Base-by-base conservation (phyloP, 257 asterid genomes). In the Mentha longifolia region DNA sequence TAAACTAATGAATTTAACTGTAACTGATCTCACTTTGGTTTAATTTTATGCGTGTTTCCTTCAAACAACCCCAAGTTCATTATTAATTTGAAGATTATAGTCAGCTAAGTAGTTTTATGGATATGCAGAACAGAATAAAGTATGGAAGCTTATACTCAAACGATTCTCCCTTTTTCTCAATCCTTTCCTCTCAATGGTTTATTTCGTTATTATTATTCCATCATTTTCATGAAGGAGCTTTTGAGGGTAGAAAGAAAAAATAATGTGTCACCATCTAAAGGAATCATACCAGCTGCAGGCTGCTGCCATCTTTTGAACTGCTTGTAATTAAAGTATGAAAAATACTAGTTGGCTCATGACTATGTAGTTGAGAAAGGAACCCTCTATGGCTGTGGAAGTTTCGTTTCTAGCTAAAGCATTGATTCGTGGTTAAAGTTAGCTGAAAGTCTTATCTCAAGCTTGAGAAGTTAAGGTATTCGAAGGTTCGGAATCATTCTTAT, bases 301-400 rank as follows among this genome's bases (percentile, higher is more conserved):
- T 46, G 52, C 60, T 69, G 56, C 61, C 61, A 59, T 71, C 63
- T 59, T 52, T 58, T 67, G 66, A 49, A 72, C 60, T 60, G 35
- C 31, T 45, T 65, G 47, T 51, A 14, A 20, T 42, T 77, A 33
- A 63, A 68, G 46, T 28, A 12, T 17, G 16, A n/a, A 49, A 39
- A 6, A 65, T 47, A 73, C 31, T 63, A 35, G 62, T 56, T 74
- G 11, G 64, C 43, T 71, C 25, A 60, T 65, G 35, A 9, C 56
- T 62, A 22, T 14, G 39, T 59, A 46, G 73, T 33, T 42, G 51
- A 46, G 47, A 33, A 20, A 65, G 57, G 54, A 45, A 66, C 35
- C 65, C 58, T 59, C 66, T 37, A 22, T 56, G 56, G 66, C 19
- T 67, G 39, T 43, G 58, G 47, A 67, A 68, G 63, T 37, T 67